These are phyloP conservation scores for Apophysomyces trapeziformis DNA, from an alignment of 371 early-diverging fungal genomes.

Conservation along the genomic window DNA sequence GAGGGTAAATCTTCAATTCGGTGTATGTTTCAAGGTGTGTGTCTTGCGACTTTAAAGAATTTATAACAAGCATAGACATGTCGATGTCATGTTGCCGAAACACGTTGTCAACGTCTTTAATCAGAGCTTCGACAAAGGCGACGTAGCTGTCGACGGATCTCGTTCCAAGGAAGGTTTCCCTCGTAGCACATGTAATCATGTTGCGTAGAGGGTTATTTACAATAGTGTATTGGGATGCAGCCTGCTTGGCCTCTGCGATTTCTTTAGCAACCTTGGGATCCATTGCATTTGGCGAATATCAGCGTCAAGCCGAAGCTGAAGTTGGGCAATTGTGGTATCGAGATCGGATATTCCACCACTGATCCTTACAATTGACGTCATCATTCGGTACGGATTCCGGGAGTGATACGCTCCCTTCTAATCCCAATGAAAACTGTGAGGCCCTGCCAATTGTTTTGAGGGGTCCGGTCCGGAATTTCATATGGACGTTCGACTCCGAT, in stretches of 20 bases:
- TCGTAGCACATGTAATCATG: constrained; percentile 24
- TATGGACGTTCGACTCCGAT: no score
- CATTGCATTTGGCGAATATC: constrained; percentile 6
- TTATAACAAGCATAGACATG: constrained; percentile 29
- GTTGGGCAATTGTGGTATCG: not conserved
- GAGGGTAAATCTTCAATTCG: constrained; percentile 30
- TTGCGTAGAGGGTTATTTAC: constrained; percentile 24
- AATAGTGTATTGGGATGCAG: constrained; percentile 9
- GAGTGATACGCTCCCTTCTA: no score
- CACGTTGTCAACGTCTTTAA: constrained; percentile 30
- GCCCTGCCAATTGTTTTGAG: no score
- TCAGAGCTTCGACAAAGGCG: constrained; percentile 27
- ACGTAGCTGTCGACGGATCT: constrained; percentile 37
- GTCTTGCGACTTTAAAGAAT: constrained; percentile 40
- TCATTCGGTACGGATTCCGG: no score
- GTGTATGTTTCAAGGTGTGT: constrained; percentile 31
- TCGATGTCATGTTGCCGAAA: constrained; percentile 26
- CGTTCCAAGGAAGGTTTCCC: constrained; percentile 29
- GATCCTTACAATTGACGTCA: no score
- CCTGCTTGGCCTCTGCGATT: constrained; percentile 16
- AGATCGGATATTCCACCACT: no score
- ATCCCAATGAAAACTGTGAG: no score
- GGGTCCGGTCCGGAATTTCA: no score
- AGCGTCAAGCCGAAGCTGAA: not conserved
- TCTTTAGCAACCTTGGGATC: constrained; percentile 13